phyloP scores from a whole-genome alignment of 1,139 yeast genomes.

The Kluyveromyces sp. region DNA sequence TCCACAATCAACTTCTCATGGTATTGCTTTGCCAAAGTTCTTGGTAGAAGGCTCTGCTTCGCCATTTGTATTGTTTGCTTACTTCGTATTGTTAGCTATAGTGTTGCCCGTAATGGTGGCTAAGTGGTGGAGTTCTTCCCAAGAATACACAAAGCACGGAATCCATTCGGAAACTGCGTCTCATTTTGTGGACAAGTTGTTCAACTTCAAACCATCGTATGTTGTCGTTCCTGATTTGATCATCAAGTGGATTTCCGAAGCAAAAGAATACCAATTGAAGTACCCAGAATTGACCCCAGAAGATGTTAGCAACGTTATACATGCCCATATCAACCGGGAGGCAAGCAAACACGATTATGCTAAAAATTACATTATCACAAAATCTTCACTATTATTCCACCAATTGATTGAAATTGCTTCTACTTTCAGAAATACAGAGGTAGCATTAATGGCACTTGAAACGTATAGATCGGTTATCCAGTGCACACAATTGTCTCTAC shows the following conservation, averaged over 20 bases:
- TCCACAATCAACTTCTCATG: constrained; percentile 89
- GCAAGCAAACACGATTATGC: constrained; percentile 31
- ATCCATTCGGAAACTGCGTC: constrained; percentile 80
- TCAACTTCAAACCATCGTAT: constrained; percentile 73
- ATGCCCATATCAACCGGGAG: constrained; percentile 49
- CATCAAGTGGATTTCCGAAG: constrained; percentile 52
- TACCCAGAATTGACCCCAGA: constrained; percentile 39
- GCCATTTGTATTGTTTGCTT: constrained; percentile 50
- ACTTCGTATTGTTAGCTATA: constrained; percentile 67
- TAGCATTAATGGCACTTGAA: constrained; percentile 54
- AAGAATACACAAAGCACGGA: constrained; percentile 75
- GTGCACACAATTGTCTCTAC: constrained; percentile 56
- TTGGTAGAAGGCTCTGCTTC: constrained; percentile 81
- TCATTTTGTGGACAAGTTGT: constrained; percentile 50
- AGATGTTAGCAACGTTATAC: constrained; percentile 45
- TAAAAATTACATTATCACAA: constrained; percentile 51
- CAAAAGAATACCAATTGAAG: constrained; percentile 51
- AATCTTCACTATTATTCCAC: constrained; percentile 57
- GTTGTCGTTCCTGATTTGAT: constrained; percentile 52
- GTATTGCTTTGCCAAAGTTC: constrained; percentile 91
- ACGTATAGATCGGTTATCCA: constrained; percentile 69
- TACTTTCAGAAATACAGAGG: constrained; percentile 65
- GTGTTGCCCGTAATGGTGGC: constrained; percentile 75
- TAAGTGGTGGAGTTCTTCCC: constrained; percentile 84
- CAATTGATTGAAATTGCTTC: constrained; percentile 79